phyloP scores from a whole-genome alignment of 192 early-diverging fungal species.

The Dissophora ornata region DNA sequence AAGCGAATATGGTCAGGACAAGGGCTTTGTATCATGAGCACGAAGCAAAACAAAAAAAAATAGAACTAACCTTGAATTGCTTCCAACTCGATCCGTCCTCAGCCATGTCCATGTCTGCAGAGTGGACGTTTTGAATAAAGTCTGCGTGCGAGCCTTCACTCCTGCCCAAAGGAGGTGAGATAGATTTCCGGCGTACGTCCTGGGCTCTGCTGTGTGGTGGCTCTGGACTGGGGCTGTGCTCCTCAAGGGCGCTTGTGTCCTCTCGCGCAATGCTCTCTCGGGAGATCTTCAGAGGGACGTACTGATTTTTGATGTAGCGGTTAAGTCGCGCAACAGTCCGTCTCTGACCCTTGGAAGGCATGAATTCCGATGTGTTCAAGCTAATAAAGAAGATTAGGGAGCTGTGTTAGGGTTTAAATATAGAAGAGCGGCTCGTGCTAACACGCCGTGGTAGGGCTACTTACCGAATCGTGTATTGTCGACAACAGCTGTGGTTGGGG shows the following conservation, averaged over 20 bases:
- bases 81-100: slow-evolving; percentile 22
- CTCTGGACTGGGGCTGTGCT: slow-evolving; percentile 45
- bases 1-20: neutral
- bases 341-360: slow-evolving; percentile 70
- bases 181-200: slow-evolving; percentile 32
- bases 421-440: no score
- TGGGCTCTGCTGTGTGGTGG: neutral
- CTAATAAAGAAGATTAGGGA: slow-evolving; percentile 43
- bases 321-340: slow-evolving; percentile 71
- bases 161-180: slow-evolving; percentile 32
- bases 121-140: slow-evolving; percentile 35
- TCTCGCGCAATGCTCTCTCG: slow-evolving; percentile 36
- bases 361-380: slow-evolving; percentile 65
- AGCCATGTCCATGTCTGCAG: slow-evolving; percentile 28
- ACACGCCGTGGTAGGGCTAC: no score
- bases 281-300: slow-evolving; percentile 46
- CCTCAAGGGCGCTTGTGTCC: slow-evolving; percentile 16
- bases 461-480: slow-evolving; percentile 77
- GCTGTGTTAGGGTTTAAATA: neutral
- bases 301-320: slow-evolving; percentile 63
- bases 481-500: slow-evolving; percentile 72
- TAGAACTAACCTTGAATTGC: slow-evolving; percentile 31
- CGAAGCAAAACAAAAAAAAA: neutral
- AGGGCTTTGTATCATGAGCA: no score
- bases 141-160: slow-evolving; percentile 24